Evolutionary conservation across 345 rosid genomes (phyloP).

Genomic region (Boechera retrofracta): DNA sequence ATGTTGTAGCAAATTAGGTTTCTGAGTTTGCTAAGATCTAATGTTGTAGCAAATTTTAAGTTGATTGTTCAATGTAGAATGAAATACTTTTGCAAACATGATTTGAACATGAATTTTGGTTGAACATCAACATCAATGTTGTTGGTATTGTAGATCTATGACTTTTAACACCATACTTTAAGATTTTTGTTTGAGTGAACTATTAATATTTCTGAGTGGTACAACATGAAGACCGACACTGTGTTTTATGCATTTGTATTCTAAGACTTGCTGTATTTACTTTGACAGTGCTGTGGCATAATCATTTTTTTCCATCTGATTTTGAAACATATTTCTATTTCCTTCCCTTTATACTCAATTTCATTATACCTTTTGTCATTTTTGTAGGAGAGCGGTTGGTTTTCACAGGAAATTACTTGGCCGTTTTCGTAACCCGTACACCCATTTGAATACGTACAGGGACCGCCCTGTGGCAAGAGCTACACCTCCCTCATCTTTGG

Average conservation of each 20-base stretch:
- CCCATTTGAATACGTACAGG: not conserved
- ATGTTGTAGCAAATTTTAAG: not conserved
- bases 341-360: not conserved
- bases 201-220: not conserved
- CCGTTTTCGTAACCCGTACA: slow-evolving; percentile 22
- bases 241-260: not conserved
- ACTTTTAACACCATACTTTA: not conserved
- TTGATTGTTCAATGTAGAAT: slow-evolving; percentile 24
- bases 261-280: not conserved
- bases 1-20: not conserved
- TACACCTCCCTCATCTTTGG: slow-evolving; percentile 25
- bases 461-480: not conserved
- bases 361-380: slow-evolving; percentile 9
- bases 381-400: slow-evolving; percentile 27
- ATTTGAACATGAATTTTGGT: slow-evolving; percentile 24
- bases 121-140: slow-evolving; percentile 33
- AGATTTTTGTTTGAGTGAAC: not conserved
- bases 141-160: slow-evolving; percentile 35
- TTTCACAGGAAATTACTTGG: slow-evolving; percentile 43
- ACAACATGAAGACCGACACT: slow-evolving; percentile 1
- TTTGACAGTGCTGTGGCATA: not conserved
- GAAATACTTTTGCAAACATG: slow-evolving; percentile 12
- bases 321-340: not conserved
- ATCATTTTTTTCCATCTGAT: not conserved
- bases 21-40: slow-evolving; percentile 8